These are phyloP conservation scores for Rosa lucieae DNA, from an alignment of 306 rosid genomes.

Conservation along the genomic window DNA sequence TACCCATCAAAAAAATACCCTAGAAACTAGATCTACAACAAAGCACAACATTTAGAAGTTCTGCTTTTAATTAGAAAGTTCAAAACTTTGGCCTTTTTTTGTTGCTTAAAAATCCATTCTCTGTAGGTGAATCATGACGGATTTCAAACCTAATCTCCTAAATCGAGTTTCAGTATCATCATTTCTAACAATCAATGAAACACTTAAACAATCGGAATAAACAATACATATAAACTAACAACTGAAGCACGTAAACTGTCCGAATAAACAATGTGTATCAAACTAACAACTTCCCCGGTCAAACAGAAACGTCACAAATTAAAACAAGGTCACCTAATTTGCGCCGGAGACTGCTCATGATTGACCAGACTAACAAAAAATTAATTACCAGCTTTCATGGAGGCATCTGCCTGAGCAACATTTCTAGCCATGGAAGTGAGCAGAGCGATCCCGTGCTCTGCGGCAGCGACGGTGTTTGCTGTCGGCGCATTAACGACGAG, in stretches of 20 bases:
- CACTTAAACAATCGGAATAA: background rate
- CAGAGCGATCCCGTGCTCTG: slow-evolving; percentile 85
- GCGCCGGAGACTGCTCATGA: background rate
- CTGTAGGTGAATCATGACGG: background rate
- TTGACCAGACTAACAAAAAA: background rate
- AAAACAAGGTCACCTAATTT: background rate
- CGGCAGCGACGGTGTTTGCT: slow-evolving; percentile 85
- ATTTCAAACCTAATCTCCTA: background rate
- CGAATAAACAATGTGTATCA: no score
- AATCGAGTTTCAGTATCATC: background rate
- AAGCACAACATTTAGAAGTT: background rate
- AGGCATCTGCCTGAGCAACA: slow-evolving; percentile 84
- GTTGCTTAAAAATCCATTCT: background rate
- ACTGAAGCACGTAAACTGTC: no score
- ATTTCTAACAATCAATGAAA: no score
- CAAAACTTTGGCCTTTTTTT: background rate
- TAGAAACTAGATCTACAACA: background rate
- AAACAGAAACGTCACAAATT: background rate
- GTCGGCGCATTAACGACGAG: slow-evolving; percentile 89
- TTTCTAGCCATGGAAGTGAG: slow-evolving; percentile 87
- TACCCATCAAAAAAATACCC: background rate
- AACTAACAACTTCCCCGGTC: no score
- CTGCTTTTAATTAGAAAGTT: background rate
- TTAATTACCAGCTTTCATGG: slow-evolving; percentile 70
- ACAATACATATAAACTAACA: background rate